phyloP scores from a whole-genome alignment of 352 stramenopile species.

The Phytophthora citricola region DNA sequence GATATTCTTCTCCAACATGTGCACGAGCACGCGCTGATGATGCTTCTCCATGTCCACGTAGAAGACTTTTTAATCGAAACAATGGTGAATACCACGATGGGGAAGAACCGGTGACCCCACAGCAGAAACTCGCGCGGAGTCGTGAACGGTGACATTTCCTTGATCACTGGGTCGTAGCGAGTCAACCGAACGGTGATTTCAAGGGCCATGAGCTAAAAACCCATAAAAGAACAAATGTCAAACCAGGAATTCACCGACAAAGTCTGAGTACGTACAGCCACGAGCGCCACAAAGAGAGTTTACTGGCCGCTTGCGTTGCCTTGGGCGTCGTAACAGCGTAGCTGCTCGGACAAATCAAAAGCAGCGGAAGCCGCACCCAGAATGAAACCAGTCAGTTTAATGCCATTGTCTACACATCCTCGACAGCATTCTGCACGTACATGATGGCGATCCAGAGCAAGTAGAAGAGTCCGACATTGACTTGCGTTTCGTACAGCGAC shows the following conservation, averaged over 20 bases:
- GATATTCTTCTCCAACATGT: conserved; percentile 66
- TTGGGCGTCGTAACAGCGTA: conserved; percentile 59
- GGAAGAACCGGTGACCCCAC: conserved; percentile 64
- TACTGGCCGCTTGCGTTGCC: conserved; percentile 48
- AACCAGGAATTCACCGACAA: not conserved
- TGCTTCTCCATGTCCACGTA: conserved; percentile 73
- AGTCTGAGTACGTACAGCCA: conserved; percentile 43
- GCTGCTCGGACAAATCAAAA: conserved; percentile 31
- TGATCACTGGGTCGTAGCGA: conserved; percentile 61
- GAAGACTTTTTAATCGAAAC: conserved; percentile 58
- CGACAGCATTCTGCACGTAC: conserved; percentile 39
- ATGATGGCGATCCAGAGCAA: conserved; percentile 68
- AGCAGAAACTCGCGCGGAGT: conserved; percentile 68
- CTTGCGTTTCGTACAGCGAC: conserved; percentile 53
- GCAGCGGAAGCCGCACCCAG: conserved; percentile 2
- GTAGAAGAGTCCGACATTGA: conserved; percentile 76
- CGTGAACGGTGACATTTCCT: conserved; percentile 47
- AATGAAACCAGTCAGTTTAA: conserved; percentile 16
- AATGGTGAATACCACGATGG: conserved; percentile 49
- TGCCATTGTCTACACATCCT: not conserved
- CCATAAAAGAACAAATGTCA: not conserved
- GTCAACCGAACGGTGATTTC: conserved; percentile 64
- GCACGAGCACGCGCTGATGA: conserved; percentile 44
- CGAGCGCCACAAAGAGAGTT: conserved; percentile 47
- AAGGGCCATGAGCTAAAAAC: conserved; percentile 51